phyloP scores from a whole-genome alignment of 1,284 basidiomycete species.

The Sparassis latifolia region DNA sequence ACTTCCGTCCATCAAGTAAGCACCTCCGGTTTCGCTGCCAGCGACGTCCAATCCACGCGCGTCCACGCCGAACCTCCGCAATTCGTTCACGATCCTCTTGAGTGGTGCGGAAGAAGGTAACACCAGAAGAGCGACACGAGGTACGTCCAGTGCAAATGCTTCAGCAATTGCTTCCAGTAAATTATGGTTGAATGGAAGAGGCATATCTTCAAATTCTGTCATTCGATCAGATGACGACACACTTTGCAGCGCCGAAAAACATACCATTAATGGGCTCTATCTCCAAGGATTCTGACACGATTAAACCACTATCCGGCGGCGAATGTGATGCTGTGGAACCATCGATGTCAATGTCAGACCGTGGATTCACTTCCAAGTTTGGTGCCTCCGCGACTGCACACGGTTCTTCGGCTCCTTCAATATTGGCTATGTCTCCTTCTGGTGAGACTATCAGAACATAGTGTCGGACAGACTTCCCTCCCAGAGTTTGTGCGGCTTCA shows the following conservation, averaged over 20 bases:
- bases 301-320: too few relatives aligned
- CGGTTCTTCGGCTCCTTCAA: constrained; percentile 21
- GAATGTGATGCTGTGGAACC: too few relatives aligned
- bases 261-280: too few relatives aligned
- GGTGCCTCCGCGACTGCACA: background rate
- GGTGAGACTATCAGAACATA: constrained; percentile 56
- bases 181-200: constrained; percentile 47
- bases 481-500: too few relatives aligned
- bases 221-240: background rate
- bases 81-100: constrained; percentile 53
- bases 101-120: constrained; percentile 55
- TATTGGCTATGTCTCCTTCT: constrained; percentile 44
- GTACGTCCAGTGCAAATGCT: constrained; percentile 67
- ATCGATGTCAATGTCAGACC: too few relatives aligned
- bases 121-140: constrained; percentile 57
- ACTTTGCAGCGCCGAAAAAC: background rate
- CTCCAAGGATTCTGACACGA: too few relatives aligned
- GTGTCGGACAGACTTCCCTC: constrained; percentile 35
- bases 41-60: constrained; percentile 54
- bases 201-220: constrained; percentile 37
- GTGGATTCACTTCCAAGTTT: too few relatives aligned
- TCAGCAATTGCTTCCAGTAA: constrained; percentile 63
- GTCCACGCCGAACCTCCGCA: constrained; percentile 60
- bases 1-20: constrained; percentile 32
- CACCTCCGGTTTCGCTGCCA: constrained; percentile 34